phyloP scores from a whole-genome alignment of 1,284 basidiomycete genomes.

The Hymenochaete sp. region DNA sequence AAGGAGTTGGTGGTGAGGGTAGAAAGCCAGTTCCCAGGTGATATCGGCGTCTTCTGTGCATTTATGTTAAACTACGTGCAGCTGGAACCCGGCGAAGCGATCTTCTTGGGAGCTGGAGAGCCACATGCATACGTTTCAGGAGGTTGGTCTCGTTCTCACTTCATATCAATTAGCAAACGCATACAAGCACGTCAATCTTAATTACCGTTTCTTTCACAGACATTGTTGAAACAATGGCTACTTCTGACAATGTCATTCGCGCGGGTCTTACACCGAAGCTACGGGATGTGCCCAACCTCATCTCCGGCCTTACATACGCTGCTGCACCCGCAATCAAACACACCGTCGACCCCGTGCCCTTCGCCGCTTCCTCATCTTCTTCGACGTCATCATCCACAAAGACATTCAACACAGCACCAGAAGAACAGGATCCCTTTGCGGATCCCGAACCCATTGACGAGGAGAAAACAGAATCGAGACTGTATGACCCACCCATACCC shows the following conservation, averaged over 20 bases:
- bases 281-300: constrained; percentile 85
- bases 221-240: constrained; percentile 97
- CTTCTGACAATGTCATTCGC: constrained; percentile 97
- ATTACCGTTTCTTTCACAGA: constrained; percentile 39
- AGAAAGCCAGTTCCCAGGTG: constrained; percentile 79
- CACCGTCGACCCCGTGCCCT: constrained; percentile 52
- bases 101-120: constrained; percentile 93
- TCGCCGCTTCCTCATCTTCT: too few species aligned
- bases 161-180: background rate
- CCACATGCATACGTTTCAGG: constrained; percentile 95
- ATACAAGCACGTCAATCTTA: constrained; percentile 2
- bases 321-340: constrained; percentile 64
- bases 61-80: constrained; percentile 87
- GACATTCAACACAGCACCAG: constrained; percentile 12
- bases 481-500: constrained; percentile 94
- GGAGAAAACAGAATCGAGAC: constrained; percentile 27
- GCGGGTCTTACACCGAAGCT: constrained; percentile 97
- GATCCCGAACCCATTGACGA: too few species aligned
- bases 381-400: too few species aligned
- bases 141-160: constrained; percentile 49
- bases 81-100: constrained; percentile 78
- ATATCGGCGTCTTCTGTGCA: constrained; percentile 91
- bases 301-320: constrained; percentile 83
- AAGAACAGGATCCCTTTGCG: constrained; percentile 20
- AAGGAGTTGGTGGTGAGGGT: constrained; percentile 66